These are phyloP conservation scores for Paramecium caudatum DNA, from an alignment of 73 alveolate species.

Conservation along the genomic window DNA sequence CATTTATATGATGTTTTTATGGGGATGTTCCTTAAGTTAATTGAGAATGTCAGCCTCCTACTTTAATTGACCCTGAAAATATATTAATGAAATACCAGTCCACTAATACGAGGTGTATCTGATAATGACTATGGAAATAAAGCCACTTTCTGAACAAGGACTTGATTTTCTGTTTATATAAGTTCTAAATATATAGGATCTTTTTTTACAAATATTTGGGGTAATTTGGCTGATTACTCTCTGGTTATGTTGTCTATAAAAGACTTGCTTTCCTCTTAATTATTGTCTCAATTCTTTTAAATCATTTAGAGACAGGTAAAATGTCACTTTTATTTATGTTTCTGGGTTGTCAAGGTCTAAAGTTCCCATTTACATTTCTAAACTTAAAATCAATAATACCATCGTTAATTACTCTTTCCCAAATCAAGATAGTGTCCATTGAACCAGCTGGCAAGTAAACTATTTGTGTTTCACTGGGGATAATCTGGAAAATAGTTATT, in stretches of 20 bases:
- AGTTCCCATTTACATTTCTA: conserved; percentile 16
- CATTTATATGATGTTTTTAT: conserved; percentile 39
- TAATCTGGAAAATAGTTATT: background rate
- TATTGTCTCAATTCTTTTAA: background rate
- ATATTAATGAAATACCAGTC: conserved; percentile 21
- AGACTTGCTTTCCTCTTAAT: conserved; percentile 11
- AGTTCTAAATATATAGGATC: background rate
- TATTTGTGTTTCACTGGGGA: background rate
- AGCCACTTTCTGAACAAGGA: conserved; percentile 3
- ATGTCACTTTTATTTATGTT: conserved; percentile 27
- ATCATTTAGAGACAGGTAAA: background rate
- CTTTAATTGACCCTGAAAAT: background rate
- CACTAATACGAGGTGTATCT: background rate
- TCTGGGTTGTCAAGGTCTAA: conserved; percentile 47
- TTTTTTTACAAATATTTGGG: background rate
- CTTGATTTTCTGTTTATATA: background rate
- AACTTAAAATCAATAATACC: background rate
- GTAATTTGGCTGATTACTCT: background rate
- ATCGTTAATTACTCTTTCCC: background rate
- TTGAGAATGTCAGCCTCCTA: conserved; percentile 35
- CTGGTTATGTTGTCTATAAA: background rate
- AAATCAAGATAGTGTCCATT: conserved; percentile 16
- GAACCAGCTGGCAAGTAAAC: conserved; percentile 53
- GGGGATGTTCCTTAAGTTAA: conserved; percentile 6
- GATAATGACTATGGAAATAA: background rate